phyloP scores from a whole-genome alignment of 257 asterid species.

The Anisodus tanguticus region DNA sequence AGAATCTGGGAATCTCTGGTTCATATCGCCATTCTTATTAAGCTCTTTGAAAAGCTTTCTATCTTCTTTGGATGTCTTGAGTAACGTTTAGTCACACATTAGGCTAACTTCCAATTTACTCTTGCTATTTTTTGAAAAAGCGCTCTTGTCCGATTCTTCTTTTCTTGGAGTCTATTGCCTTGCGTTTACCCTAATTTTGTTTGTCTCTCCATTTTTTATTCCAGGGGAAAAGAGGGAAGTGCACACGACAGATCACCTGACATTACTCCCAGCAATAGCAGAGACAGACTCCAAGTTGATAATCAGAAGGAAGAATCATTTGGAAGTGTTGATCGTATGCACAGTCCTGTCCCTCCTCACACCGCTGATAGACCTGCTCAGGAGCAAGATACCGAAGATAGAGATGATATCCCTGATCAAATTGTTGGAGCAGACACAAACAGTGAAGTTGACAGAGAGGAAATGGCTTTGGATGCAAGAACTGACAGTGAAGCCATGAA shows the following conservation, averaged over 20 bases:
- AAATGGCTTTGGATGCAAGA: constrained; percentile 45
- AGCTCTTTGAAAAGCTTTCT: not conserved
- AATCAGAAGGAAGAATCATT: constrained; percentile 49
- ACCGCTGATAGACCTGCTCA: constrained; percentile 45
- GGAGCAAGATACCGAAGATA: constrained; percentile 52
- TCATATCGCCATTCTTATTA: too few relatives aligned
- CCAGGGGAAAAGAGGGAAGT: constrained; percentile 63
- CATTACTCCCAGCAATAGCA: constrained; percentile 42
- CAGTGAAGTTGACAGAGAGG: constrained; percentile 52
- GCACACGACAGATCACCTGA: constrained; percentile 47
- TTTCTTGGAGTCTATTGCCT: constrained; percentile 15
- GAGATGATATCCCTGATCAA: constrained; percentile 49
- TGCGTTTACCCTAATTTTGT: not conserved
- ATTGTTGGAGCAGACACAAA: constrained; percentile 49
- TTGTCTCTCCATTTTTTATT: not conserved
- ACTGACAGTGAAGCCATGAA: constrained; percentile 39
- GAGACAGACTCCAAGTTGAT: constrained; percentile 45
- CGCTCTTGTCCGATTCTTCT: not conserved
- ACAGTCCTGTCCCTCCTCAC: constrained; percentile 52
- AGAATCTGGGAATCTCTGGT: constrained; percentile 6
- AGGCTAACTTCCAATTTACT: not conserved
- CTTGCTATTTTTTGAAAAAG: not conserved
- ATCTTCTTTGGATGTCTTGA: constrained; percentile 4
- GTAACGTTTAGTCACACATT: not conserved
- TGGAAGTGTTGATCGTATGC: constrained; percentile 53